These are phyloP conservation scores for Paraleonurus japonicus DNA, from an alignment of 257 asterid genomes.

Conservation along the genomic window DNA sequence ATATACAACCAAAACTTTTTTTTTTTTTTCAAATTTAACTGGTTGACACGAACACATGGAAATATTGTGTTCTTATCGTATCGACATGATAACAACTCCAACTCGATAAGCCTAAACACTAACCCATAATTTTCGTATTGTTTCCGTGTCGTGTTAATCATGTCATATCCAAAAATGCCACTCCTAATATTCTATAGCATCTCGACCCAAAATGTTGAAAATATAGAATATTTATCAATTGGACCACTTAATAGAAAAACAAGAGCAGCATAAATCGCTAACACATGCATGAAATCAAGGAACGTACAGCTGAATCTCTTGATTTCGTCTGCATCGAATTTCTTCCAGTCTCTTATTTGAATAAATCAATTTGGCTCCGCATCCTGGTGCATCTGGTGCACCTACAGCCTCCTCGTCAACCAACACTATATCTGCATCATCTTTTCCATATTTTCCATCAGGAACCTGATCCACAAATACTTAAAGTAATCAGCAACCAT, in stretches of 20 bases:
- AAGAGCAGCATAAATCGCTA: not conserved
- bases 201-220: slow-evolving; percentile 9
- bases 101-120: too few species aligned
- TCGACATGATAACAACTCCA: too few species aligned
- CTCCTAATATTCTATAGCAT: not conserved
- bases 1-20: too few species aligned
- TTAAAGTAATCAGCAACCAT: not conserved
- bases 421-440: slow-evolving; percentile 51
- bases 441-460: slow-evolving; percentile 57
- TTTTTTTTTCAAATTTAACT: too few species aligned
- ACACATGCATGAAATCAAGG: slow-evolving; percentile 6
- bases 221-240: not conserved
- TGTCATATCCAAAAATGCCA: too few species aligned
- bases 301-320: slow-evolving; percentile 35
- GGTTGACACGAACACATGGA: too few species aligned
- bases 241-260: not conserved
- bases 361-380: slow-evolving; percentile 74
- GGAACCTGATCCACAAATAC: slow-evolving; percentile 53
- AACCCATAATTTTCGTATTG: too few species aligned
- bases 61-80: too few species aligned
- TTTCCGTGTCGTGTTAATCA: too few species aligned
- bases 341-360: slow-evolving; percentile 33
- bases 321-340: slow-evolving; percentile 22
- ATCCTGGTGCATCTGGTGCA: slow-evolving; percentile 54
- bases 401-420: slow-evolving; percentile 96